Percentiles rank a stretch among this genome's conserved stretches.
phyloP scores from a whole-genome alignment of 345 rosid species.

The Citrus australasica region DNA sequence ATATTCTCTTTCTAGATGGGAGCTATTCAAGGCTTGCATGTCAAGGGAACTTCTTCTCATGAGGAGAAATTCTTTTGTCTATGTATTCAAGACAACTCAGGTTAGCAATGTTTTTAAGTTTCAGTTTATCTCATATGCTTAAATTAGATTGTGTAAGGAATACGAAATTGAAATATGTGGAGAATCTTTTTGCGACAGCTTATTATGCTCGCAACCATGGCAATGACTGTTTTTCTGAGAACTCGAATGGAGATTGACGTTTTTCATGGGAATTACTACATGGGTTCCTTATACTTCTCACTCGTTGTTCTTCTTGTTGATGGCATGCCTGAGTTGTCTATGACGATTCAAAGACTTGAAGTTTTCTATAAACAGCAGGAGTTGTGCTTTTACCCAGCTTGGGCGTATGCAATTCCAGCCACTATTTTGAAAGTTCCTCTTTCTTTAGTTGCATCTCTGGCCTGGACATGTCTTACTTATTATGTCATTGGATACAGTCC shows the following conservation, averaged over 20 bases:
- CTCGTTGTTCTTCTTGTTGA: conserved; percentile 36
- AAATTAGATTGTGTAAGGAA: background rate
- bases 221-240: conserved; percentile 50
- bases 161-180: background rate
- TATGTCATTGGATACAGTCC: conserved; percentile 76
- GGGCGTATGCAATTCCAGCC: conserved; percentile 64
- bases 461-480: conserved; percentile 70
- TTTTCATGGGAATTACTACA: conserved; percentile 42
- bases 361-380: conserved; percentile 57
- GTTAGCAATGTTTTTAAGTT: background rate
- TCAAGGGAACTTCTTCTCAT: conserved; percentile 10
- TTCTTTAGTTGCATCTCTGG: conserved; percentile 42
- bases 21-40: background rate
- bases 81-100: background rate
- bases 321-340: conserved; percentile 43
- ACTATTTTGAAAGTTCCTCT: conserved; percentile 42
- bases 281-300: conserved; percentile 47
- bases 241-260: conserved; percentile 46
- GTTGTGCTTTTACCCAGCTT: conserved; percentile 47
- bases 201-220: conserved; percentile 6
- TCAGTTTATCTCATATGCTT: background rate
- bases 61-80: conserved; percentile 8
- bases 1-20: conserved; percentile 2
- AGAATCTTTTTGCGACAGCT: background rate
- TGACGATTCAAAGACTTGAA: conserved; percentile 46